These are phyloP conservation scores for Calonectria multiphialidica DNA, from an alignment of 2,329 filamentous ascomycete species.

Conservation along the genomic window DNA sequence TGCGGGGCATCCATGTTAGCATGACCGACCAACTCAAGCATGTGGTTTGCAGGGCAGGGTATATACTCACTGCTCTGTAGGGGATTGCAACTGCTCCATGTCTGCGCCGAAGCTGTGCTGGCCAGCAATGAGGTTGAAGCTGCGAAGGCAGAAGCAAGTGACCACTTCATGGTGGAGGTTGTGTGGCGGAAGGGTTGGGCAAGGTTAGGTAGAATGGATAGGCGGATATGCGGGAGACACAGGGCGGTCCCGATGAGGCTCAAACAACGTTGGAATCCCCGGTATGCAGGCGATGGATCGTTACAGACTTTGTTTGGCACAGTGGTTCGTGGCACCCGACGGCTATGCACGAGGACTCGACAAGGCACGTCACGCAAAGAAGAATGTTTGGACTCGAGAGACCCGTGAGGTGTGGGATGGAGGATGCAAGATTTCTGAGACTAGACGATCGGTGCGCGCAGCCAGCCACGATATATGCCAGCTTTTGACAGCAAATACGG, in stretches of 20 bases:
- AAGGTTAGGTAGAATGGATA: slow-evolving; percentile 14
- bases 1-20: slow-evolving; percentile 35
- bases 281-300: background rate
- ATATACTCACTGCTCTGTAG: slow-evolving; percentile 48
- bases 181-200: background rate
- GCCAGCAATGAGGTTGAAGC: slow-evolving; percentile 40
- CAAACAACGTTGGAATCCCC: background rate
- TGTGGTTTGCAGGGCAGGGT: background rate
- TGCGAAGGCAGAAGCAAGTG: slow-evolving; percentile 27
- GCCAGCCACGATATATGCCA: slow-evolving; percentile 21
- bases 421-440: slow-evolving; percentile 15
- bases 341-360: background rate
- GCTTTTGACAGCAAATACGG: background rate
- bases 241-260: background rate
- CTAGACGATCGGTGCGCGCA: background rate
- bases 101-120: slow-evolving; percentile 50
- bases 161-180: slow-evolving; percentile 40
- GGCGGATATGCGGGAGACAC: background rate
- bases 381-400: slow-evolving; percentile 5
- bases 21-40: background rate
- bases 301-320: background rate
- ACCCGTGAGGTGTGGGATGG: slow-evolving; percentile 9
- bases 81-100: slow-evolving; percentile 56
- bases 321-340: background rate
- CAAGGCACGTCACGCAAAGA: slow-evolving; percentile 12